Conservation (phyloP, 2,329 filamentous ascomycete genomes). For the Paecilomyces fulvus region DNA sequence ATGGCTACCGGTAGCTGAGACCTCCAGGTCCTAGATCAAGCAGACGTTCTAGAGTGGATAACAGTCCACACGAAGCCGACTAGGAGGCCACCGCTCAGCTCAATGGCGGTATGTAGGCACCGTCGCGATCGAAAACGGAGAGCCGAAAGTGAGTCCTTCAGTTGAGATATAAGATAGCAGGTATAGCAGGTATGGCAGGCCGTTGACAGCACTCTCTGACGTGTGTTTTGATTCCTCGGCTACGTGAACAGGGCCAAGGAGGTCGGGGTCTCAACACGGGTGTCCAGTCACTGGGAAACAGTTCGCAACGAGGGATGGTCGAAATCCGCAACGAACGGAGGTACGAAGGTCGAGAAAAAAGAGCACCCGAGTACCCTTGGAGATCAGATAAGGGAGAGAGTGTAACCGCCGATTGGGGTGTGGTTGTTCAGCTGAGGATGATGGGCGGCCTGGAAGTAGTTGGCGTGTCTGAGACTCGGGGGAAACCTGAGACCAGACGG, state of each 20-base stretch:
- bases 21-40: background rate
- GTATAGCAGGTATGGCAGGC: background rate
- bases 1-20: conserved; percentile 17
- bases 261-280: background rate
- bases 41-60: conserved; percentile 1
- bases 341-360: background rate
- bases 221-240: background rate
- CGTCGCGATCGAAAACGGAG: background rate
- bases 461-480: background rate
- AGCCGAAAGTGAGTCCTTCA: background rate
- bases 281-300: background rate
- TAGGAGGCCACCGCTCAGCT: background rate
- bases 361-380: background rate
- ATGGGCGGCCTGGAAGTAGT: background rate
- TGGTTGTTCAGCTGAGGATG: background rate
- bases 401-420: background rate
- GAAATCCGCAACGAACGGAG: background rate
- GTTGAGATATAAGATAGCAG: background rate
- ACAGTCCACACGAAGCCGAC: background rate
- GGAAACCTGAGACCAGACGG: background rate
- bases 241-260: background rate
- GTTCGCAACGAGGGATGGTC: background rate
- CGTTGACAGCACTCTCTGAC: background rate
- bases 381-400: background rate
- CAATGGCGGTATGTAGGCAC: background rate